Evolutionary conservation across 768 basidiomycete species (phyloP).

Genomic region (Pleurotus citrinopileatus): DNA sequence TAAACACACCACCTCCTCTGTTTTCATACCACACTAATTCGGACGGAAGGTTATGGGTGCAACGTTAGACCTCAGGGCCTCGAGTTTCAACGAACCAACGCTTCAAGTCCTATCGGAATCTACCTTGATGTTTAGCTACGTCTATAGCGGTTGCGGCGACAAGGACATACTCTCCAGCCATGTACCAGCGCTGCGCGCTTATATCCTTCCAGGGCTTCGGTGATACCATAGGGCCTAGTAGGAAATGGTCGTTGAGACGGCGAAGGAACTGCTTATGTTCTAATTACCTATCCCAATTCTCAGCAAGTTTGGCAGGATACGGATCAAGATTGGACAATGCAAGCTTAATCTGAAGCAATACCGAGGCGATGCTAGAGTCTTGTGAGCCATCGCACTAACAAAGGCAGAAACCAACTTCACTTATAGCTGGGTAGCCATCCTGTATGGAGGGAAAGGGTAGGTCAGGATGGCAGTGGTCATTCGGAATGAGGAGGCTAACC

Average conservation of each 20-base stretch:
- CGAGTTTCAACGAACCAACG: too few relatives aligned
- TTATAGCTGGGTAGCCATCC: constrained; percentile 72
- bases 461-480: neutral
- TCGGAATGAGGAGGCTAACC: constrained; percentile 31
- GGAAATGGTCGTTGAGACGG: neutral
- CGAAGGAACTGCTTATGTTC: too few relatives aligned
- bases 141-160: neutral
- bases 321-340: constrained; percentile 70
- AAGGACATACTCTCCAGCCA: constrained; percentile 52
- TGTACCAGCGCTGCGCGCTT: constrained; percentile 64
- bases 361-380: constrained; percentile 38
- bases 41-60: too few relatives aligned
- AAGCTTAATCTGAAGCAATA: constrained; percentile 64
- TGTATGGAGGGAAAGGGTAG: constrained; percentile 18
- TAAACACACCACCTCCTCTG: too few relatives aligned
- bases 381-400: too few relatives aligned
- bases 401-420: constrained; percentile 23
- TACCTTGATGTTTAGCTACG: neutral
- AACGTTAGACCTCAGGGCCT: too few relatives aligned
- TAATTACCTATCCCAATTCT: constrained; percentile 46
- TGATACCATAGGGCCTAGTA: constrained; percentile 42
- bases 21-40: too few relatives aligned
- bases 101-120: too few relatives aligned
- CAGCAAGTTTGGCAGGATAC: constrained; percentile 53
- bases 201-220: constrained; percentile 62